A percentile compares a stretch with the other conserved stretches of the same genome.
These are phyloP conservation scores for Phytophthora ohioensis DNA, from an alignment of 352 stramenopile genomes.

Conservation along the genomic window DNA sequence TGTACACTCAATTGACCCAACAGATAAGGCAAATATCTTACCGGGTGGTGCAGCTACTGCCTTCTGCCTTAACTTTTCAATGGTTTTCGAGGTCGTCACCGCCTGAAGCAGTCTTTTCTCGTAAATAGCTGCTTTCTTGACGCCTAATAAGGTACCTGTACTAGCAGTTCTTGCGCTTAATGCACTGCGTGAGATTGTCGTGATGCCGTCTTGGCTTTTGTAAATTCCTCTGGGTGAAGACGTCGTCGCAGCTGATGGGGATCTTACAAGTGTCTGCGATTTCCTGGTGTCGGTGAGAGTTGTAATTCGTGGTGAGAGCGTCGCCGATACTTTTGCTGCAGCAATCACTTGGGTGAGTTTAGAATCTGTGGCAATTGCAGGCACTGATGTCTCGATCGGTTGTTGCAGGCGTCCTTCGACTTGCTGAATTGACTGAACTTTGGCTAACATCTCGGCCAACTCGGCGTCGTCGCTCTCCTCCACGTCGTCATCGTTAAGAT, in stretches of 20 bases:
- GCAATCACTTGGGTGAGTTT: constrained; percentile 16
- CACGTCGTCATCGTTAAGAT: constrained; percentile 54
- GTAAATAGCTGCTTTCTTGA: constrained; percentile 70
- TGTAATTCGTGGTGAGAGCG: constrained; percentile 8
- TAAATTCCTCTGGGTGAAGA: constrained; percentile 12
- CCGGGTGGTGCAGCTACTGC: constrained; percentile 52
- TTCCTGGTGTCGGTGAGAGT: constrained; percentile 14
- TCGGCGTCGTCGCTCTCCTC: constrained; percentile 62
- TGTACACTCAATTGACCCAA: background rate
- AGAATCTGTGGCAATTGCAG: constrained; percentile 11
- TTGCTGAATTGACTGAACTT: constrained; percentile 74
- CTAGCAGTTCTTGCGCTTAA: constrained; percentile 23
- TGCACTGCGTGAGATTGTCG: constrained; percentile 55
- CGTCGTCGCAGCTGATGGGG: constrained; percentile 12
- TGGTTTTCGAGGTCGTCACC: constrained; percentile 46
- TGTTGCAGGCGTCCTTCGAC: constrained; percentile 40
- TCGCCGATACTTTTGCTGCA: constrained; percentile 5
- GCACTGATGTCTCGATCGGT: constrained; percentile 17
- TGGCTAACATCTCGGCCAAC: constrained; percentile 78
- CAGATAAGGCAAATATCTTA: constrained; percentile 30
- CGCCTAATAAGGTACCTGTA: constrained; percentile 52
- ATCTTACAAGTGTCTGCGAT: constrained; percentile 28
- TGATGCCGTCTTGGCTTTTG: constrained; percentile 68
- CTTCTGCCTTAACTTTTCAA: constrained; percentile 65
- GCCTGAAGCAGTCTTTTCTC: constrained; percentile 63